phyloP scores from a whole-genome alignment of 176 grass and related monocot genomes.

The Zea luxurians region DNA sequence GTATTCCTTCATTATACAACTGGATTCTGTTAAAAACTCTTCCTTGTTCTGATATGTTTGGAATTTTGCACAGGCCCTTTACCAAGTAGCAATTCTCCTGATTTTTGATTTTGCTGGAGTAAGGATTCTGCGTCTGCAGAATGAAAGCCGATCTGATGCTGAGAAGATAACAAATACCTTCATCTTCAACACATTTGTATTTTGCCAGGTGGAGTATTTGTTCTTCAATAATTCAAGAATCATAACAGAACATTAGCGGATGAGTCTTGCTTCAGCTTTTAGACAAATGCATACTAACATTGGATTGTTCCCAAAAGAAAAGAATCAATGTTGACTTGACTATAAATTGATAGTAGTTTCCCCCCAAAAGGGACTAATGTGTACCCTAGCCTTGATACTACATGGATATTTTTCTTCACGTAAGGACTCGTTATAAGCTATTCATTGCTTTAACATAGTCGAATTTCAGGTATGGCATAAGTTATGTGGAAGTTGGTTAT shows the following conservation, averaged over 20 bases:
- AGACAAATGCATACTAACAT: conserved; percentile 1
- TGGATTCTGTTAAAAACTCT: conserved; percentile 22
- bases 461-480: neutral
- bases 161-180: conserved; percentile 87
- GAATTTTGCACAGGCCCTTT: conserved; percentile 62
- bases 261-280: conserved; percentile 3
- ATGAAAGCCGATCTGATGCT: conserved; percentile 51
- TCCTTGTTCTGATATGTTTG: conserved; percentile 25
- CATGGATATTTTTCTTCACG: neutral
- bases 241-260: neutral
- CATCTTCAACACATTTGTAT: conserved; percentile 92
- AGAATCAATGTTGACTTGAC: neutral
- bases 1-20: conserved; percentile 14
- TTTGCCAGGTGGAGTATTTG: conserved; percentile 61
- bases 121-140: conserved; percentile 60
- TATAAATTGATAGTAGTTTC: conserved; percentile 9
- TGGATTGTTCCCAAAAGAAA: neutral
- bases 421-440: conserved; percentile 12
- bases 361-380: neutral
- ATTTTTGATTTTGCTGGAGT: conserved; percentile 71
- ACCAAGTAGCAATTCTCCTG: conserved; percentile 83
- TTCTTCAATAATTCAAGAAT: conserved; percentile 18
- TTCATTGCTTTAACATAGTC: neutral
- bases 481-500: neutral
- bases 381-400: neutral